Base-by-base conservation (phyloP, 2,329 filamentous ascomycete species). In the Sporothrix inflata region DNA sequence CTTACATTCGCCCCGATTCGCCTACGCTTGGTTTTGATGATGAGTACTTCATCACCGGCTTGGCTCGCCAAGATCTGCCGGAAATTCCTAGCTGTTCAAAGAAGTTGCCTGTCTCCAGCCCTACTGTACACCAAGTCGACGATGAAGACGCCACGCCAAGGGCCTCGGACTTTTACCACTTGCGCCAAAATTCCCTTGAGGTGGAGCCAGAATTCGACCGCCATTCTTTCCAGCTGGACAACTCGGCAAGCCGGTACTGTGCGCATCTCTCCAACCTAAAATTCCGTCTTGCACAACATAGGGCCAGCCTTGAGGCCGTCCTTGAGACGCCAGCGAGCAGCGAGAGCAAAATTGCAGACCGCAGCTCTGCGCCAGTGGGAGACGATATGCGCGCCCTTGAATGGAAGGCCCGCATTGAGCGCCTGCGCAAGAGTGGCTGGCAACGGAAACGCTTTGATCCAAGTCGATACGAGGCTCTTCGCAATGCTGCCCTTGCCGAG, bases 11-110 rank as follows among this genome's bases (percentile, higher is more conserved):
- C 9, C 88, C 87, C 0, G 88, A 90, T 75, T 89, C 87, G 3
- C 88, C 88, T 1, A 90, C 88, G 0, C 83, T 90, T 6, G 88
- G 88, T 12, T 84, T 87, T 71, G 85, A 86, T 69, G 84, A 85
- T 74, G 80, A 79, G 61, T 79, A 82, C 72, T 80, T 79, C 71
- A 75, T 75, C 12, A 66, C 77, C 1, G 77, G 75, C 38, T 71
- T 77, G 0, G 67, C 75, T 7, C 75, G 75, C 11, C 75, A 76
- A 47, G 73, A 77, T 7, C 76, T 80, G 7, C 80, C 79, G 2
- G 74, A 77, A 8, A 68, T 76, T 5, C 79, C 79, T 3, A 51
- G 65, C 30, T 74, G 73, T 4, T 69, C 75, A 1, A 72, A 75
- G 21, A 72, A 74, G 24, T 71, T 66, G 7, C 72, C 74, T 0